Evolutionary conservation across 306 rosid genomes (phyloP), one percentile per base, ranked within the genome.

Genomic region (Sindora glabra): DNA sequence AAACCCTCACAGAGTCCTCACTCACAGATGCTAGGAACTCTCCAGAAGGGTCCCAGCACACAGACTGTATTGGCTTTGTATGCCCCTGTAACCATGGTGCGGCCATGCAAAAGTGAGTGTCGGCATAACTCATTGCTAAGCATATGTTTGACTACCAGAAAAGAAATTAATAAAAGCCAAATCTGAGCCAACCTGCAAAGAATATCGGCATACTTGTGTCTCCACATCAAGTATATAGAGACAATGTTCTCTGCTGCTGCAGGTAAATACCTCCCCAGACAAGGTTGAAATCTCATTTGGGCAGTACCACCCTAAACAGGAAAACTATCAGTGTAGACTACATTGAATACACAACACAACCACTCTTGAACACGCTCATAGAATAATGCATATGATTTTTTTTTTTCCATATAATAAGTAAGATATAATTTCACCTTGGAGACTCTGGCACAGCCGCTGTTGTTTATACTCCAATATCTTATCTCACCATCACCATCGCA

Each of bases 31-130:
- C 99, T 41, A 92, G 76, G 58, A 76, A 83, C 67, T 86, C 95
- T 9, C 99, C 99, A 23, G 94, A 78, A n/a, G 90, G 95, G 67
- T 89, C 87, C 99, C 99, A 92, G 62, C 94, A 86, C 58, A 92
- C 90, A 17, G 86, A 92, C 48, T 72, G 61, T 50, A 92, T 49
- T 10, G 77, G 66, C 73, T 89, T 89, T 17, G 86, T 70, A 67
- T 89, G 99, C 40, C 97, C 99, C 99, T 92, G 32, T 40, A 77
- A 58, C 59, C 65, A 53, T 39, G 73, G 76, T 37, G 34, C 57
- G 72, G 45, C 13, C 56, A 48, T 64, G 39, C 65, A 45, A 72
- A 29, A 29, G 47, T 48, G 40, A 23, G 47, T 15, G 62, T 70
- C 23, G 72, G 56, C n/a, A 22, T 54, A 26, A 49, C 9, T 17